Base-by-base conservation (phyloP, 176 grass and related monocot genomes). In the Cenchrus americanus region DNA sequence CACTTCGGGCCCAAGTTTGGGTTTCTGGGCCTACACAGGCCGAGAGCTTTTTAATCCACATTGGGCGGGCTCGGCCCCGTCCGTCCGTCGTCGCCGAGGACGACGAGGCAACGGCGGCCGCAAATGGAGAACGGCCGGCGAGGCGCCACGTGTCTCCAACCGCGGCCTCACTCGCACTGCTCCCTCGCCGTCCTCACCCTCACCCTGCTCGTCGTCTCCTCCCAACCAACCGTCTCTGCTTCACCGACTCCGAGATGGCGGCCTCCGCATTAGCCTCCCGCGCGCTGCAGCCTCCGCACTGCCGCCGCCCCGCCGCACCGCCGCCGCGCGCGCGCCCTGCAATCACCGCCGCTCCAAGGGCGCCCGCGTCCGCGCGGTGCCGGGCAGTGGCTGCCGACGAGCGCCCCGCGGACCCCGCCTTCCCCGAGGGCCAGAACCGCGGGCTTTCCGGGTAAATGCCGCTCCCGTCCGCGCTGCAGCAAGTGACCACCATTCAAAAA, bases 361-460 rank as follows among this genome's bases (percentile, higher is more conserved):
- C 69, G 26, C 27, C 21, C 26, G 1, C 65, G 5, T 60, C 75
- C 2, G 10, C 26, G 21, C 73, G 59, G 21, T 83, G 79, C 84
- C 66, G 61, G 3, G 88, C 66, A 22, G 88, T 90, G 83, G 79
- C 78, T 2, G 51, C 78, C 19, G 85, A 82, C 40, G 62, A 82
- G 78, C 78, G 71, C 85, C 44, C 88, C 58, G 69, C 64, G 0
- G 79, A 79, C 65, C 88, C 81, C 43, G 73, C 42, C 64, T 68
- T 69, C 10, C 88, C 84, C 14, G 69, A 87, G 70, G 76, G 44
- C 76, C 79, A 72, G 62, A 77, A 71, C 84, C 63, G 78, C 49
- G 70, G 57, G 24, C 12, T 81, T 24, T 55, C 73, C 73, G 73
- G 84, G 84, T 86, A 82, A 72, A 24, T 10, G 3, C 62, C 6